Conservation (phyloP, 1,284 basidiomycete genomes). For the Papiliotrema terrestris region DNA sequence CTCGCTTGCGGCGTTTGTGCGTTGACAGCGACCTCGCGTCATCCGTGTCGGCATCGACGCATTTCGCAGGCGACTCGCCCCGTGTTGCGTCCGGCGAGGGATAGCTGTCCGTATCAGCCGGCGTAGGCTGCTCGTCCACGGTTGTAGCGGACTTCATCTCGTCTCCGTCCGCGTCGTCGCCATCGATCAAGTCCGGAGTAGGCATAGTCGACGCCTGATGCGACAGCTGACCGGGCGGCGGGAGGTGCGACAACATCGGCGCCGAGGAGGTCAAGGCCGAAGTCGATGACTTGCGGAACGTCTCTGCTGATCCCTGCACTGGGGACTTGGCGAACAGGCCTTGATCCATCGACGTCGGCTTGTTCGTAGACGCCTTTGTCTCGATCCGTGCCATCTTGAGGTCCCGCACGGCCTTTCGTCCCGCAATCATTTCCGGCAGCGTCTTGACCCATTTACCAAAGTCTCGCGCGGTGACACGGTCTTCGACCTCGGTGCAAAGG, state of each 20-base stretch:
- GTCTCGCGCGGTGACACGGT: slow-evolving; percentile 71
- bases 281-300: slow-evolving; percentile 23
- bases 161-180: slow-evolving; percentile 7
- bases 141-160: slow-evolving; percentile 33
- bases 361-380: slow-evolving; percentile 1
- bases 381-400: slow-evolving; percentile 37
- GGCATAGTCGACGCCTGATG: neutral
- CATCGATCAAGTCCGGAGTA: slow-evolving; percentile 14
- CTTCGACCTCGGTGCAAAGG: slow-evolving; percentile 65
- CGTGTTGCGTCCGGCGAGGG: slow-evolving; percentile 27
- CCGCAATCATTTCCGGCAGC: slow-evolving; percentile 67
- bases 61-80: slow-evolving; percentile 3
- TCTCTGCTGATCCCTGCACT: slow-evolving; percentile 16
- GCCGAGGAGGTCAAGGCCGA: slow-evolving; percentile 40
- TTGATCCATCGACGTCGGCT: slow-evolving; percentile 16
- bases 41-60: slow-evolving; percentile 2
- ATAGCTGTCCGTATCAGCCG: slow-evolving; percentile 26
- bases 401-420: slow-evolving; percentile 39
- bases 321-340: slow-evolving; percentile 43
- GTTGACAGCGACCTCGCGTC: slow-evolving; percentile 28
- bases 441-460: slow-evolving; percentile 83
- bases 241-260: slow-evolving; percentile 20
- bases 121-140: slow-evolving; percentile 38
- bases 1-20: slow-evolving; percentile 47
- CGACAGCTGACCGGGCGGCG: slow-evolving; percentile 11